Evolutionary conservation across 2,329 filamentous ascomycete genomes (phyloP).

Genomic region (Orbilia blumenaviensis): DNA sequence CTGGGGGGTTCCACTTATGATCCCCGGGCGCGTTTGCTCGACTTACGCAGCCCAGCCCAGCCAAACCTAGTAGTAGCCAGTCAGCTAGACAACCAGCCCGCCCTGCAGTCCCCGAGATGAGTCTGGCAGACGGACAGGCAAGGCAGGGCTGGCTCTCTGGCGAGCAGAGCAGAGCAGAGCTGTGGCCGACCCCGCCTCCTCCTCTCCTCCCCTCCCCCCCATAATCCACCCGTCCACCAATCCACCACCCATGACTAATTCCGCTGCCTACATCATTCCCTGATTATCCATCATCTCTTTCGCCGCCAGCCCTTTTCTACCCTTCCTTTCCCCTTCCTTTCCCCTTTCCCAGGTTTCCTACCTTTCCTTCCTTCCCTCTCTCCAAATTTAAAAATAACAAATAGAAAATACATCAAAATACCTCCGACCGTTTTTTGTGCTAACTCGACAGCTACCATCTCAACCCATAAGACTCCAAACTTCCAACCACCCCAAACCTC

Average conservation of each 20-base stretch:
- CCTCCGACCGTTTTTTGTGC: slow-evolving; percentile 16
- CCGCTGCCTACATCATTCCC: slow-evolving; percentile 49
- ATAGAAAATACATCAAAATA: slow-evolving; percentile 48
- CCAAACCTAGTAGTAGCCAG: too few relatives aligned
- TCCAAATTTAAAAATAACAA: slow-evolving; percentile 48
- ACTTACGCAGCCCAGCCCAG: too few relatives aligned
- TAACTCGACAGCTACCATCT: slow-evolving; percentile 9
- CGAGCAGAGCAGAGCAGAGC: background rate
- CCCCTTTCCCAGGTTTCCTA: slow-evolving; percentile 56
- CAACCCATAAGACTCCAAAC: slow-evolving; percentile 32
- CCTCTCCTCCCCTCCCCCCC: background rate
- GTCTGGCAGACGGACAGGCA: background rate
- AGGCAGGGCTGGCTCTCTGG: too few relatives aligned
- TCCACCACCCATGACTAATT: slow-evolving; percentile 52
- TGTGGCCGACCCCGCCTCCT: slow-evolving; percentile 5
- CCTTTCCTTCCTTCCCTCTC: slow-evolving; percentile 53
- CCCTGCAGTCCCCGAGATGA: background rate
- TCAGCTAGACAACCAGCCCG: too few relatives aligned
- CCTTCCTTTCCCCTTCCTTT: slow-evolving; percentile 57
- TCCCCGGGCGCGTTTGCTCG: background rate
- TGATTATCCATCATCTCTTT: slow-evolving; percentile 35
- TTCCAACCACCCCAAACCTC: slow-evolving; percentile 48
- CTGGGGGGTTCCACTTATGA: too few relatives aligned
- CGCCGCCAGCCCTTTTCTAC: slow-evolving; percentile 47
- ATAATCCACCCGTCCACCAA: too few relatives aligned